phyloP scores from a whole-genome alignment of 2,329 filamentous ascomycete genomes.

The Diaporthe sp. region DNA sequence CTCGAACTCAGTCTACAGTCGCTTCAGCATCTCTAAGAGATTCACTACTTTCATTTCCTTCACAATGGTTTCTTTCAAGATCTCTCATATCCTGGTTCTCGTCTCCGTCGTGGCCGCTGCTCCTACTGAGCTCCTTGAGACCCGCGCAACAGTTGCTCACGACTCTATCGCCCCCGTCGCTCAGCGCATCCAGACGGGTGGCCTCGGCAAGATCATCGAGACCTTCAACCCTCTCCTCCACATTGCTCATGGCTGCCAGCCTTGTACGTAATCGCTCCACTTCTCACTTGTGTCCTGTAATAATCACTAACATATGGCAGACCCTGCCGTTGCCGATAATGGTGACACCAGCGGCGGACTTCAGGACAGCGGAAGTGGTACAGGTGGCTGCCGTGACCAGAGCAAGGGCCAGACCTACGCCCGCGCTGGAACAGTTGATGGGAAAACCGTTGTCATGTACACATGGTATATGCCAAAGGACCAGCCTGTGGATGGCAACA shows the following conservation, averaged over 20 bases:
- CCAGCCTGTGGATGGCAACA: conserved; percentile 48
- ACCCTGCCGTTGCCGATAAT: conserved; percentile 15
- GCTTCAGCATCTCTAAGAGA: not conserved
- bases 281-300: not conserved
- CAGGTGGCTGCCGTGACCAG: conserved; percentile 48
- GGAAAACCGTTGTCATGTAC: conserved; percentile 54
- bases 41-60: not conserved
- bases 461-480: conserved; percentile 61
- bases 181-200: conserved; percentile 43
- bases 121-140: conserved; percentile 23
- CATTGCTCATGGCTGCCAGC: conserved; percentile 46
- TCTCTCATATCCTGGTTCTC: conserved; percentile 22
- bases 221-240: conserved; percentile 44
- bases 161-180: conserved; percentile 13
- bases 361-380: conserved; percentile 46
- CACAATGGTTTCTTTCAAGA: conserved; percentile 18
- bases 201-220: conserved; percentile 40
- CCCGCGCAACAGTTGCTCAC: conserved; percentile 14
- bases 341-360: conserved; percentile 50
- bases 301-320: not conserved
- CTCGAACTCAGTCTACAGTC: not conserved
- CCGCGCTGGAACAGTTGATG: conserved; percentile 46
- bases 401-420: conserved; percentile 53
- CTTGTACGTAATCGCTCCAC: conserved; percentile 35
- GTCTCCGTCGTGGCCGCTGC: conserved; percentile 4